Base-by-base conservation (phyloP, 2,329 filamentous ascomycete species). In the Sclerotinia borealis region DNA sequence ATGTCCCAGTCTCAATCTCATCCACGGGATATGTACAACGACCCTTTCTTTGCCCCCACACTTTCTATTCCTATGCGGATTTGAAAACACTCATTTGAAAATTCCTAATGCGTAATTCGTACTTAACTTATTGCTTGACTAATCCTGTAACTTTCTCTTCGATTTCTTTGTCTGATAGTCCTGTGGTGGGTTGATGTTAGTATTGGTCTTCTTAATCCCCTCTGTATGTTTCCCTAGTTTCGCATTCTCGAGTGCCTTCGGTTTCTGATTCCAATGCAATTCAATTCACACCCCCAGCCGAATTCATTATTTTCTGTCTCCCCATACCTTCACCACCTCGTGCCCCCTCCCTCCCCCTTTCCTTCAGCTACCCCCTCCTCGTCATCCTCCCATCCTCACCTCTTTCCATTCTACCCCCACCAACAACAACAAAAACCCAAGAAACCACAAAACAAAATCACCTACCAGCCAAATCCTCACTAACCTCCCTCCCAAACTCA, bases 401-500 rank as follows among this genome's bases (percentile, higher is more conserved):
- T 3, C 7, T 2, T 43, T 7, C 29, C 17, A n/a, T 2, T 15
- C 25, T 13, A 7, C 4, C n/a, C 10, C n/a, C 15, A 45, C 17
- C 27, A 41, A 22, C 36, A 9, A 5, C 27, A 7, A 43, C 3
- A 15, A 6, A 31, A 41, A 59, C 50, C 15, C 19, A 31, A 25
- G 27, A 8, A 59, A 34, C n/a, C 48, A n/a, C 22, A 59, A 29
- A 47, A 34, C 8, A 61, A 36, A 39, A 52, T 7, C n/a, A 62
- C 63, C 39, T 59, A 85, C 86, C 86, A 69, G 80, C 79, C 72
- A 91, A 75, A 59, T 82, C 78, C 70, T 86, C 81, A 75, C 85
- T 82, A 77, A 84, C 86, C 78, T 91, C 88, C 75, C 84, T 83
- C 70, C 88, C 88, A 67, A 86, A 83, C 64, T 86, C 93, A 76